Evolutionary conservation across 2,329 filamentous ascomycete genomes (phyloP), one percentile per base, ranked within the genome.

Genomic region (Talaromyces pinophilus): DNA sequence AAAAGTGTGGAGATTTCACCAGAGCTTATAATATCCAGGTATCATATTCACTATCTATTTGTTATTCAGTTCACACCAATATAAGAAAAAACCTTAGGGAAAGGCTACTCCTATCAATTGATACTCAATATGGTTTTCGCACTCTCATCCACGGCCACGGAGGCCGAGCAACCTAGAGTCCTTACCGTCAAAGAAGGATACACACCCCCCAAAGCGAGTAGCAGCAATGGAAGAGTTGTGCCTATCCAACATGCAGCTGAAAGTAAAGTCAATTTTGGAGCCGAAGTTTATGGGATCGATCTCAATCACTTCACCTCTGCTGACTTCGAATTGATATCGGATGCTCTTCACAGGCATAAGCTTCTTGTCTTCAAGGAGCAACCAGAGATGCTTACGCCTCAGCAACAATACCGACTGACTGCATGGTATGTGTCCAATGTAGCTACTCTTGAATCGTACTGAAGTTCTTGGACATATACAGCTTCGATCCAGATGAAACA

Each of bases 361-460:
- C 67, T 78, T 19, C 71, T 78, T 19, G 73, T 78, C n/a, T 79
- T 79, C 70, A 78, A 78, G 70, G 74, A 75, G 64, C 76, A 79
- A 69, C 75, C 74, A 0, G 50, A 72, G 50, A 78, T 78, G 76
- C 71, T 79, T 7, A 66, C 42, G 13, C 76, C 77, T 0, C 70
- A 77, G 67, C 73, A 78, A 28, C 76, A 79, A 64, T 79, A 79
- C 66, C 69, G 70, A 15, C 69, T 79, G 22, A 78, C 78, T 1
- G 64, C 69, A 38, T 69, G 66, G 66, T 64, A 67, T 67, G 38
- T 25, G 33, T 28, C 13, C 22, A 5, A 3, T 38, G 15, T 10
- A 17, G 5, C 13, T 54, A n/a, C 2, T 17, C 11, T 19, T 57
- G 54, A 57, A 19, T 7, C 35, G n/a, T 50, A n/a, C 40, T 44